Base-by-base conservation (phyloP, 2,329 filamentous ascomycete genomes). In the Raffaelea deltoideospora region DNA sequence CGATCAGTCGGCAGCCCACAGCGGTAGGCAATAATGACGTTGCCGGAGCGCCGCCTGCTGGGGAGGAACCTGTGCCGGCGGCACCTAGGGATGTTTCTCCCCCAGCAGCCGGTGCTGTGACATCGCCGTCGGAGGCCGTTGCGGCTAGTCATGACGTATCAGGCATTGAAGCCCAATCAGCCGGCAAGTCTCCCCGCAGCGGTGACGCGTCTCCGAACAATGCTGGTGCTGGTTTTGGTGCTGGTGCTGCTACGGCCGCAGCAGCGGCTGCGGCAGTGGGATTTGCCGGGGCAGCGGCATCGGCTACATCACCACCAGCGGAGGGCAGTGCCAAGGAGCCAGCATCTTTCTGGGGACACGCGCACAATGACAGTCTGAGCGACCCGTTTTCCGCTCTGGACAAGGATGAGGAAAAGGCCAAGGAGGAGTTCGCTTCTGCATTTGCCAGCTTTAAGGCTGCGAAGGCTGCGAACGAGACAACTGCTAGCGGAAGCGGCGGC, bases 341-440 rank as follows among this genome's bases (percentile, higher is more conserved):
- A 5, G 46, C 42, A 32, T 8, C 34, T 3, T 31, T 32, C 3
- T 42, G 38, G 35, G 44, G 44, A 7, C 43, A 47, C n/a, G 42
- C 39, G 2, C 43, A 43, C 30, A 46, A 41, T 17, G 46, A 45
- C 34, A 49, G 49, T 42, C 31, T 57, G 48, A 24, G 24, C 9
- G 69, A 72, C 45, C 64, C 70, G 7, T 78, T 78, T 40, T 58
- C 57, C 6, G 59, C 60, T 21, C 54, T 67, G 41, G 66, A 71
- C 38, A 60, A 70, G 39, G 27, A 39, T 11, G 33, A 41, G 26
- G 43, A 44, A 17, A 75, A 73, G 55, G 72, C 75, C 29, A 85
- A 85, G 59, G 76, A 82, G 34, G 84, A 90, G 48, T 90, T 92
- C 47, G 84, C 92, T 51, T 76, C 78, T 42, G 84, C 84, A 2